Base-by-base conservation (phyloP, 305 asterid genomes). In the Fraxinus greggii region DNA sequence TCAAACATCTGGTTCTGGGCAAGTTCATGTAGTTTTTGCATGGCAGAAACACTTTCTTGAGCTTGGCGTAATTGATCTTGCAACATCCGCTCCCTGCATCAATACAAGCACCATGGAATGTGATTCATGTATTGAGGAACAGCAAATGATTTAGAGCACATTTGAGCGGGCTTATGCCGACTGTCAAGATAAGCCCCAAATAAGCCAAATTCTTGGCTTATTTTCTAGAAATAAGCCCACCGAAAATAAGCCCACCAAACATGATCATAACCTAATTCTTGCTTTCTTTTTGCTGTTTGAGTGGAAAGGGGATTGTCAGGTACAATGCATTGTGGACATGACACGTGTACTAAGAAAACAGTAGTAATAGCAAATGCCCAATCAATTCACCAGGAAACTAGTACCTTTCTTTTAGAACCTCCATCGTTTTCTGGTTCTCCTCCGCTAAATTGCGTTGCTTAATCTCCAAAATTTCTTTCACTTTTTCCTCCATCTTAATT, bases 1-100 rank as follows among this genome's bases (percentile, higher is more conserved):
- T 96, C 99, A 92, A 97, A 97, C 89, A 95, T 86, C 88, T 97
- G 96, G 88, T 94, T 97, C 90, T 97, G 99, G 75, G 99, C 98
- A 89, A 95, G 92, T 87, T 97, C 99, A 83, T 97, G 99, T 42
- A 97, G 89, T 88, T 95, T 97, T 79, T 94, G 97, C 97, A 95
- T 97, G 40, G 97, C 95, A 73, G 98, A 93, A 87, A 97, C 98
- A 92, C 98, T 92, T 79, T 95, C 98, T 72, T 94, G 94, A 84
- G 99, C 98, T 86, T 97, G 97, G 77, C 94, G 97, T 81, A 97
- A 86, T 84, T 95, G 99, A 92, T 92, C 98, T 90, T 97, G 99
- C 85, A 95, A 83, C 91, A 91, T 87, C 13, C 91, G 85, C 81
- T 97, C 99, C 91, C 99, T 95, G 89, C 84, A 91, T 81, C 81